Evolutionary conservation across 306 rosid species (phyloP).

Genomic region (Betula pendula): DNA sequence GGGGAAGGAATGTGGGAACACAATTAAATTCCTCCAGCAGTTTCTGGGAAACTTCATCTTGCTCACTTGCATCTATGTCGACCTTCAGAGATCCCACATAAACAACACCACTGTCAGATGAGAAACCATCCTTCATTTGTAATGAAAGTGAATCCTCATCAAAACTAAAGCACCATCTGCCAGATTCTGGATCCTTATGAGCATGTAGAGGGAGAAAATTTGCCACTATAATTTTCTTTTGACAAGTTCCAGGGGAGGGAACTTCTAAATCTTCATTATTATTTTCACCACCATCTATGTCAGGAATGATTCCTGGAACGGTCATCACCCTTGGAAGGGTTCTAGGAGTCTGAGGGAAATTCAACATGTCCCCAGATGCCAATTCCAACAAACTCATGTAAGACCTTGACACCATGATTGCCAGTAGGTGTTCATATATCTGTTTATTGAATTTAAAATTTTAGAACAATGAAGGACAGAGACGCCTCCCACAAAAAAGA

Average conservation of each 20-base stretch:
- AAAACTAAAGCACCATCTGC: constrained; percentile 65
- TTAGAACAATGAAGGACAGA: constrained; percentile 15
- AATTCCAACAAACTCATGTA: constrained; percentile 58
- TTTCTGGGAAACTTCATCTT: constrained; percentile 63
- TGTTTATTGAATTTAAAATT: constrained; percentile 10
- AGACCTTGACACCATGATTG: constrained; percentile 62
- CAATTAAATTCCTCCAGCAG: constrained; percentile 79
- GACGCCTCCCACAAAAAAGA: constrained; percentile 1
- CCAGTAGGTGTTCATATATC: constrained; percentile 4
- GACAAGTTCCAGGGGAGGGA: constrained; percentile 33
- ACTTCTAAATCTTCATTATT: constrained; percentile 32
- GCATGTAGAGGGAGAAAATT: constrained; percentile 73
- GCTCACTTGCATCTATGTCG: constrained; percentile 59
- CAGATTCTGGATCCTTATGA: constrained; percentile 52
- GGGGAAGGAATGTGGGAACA: constrained; percentile 73
- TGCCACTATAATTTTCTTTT: constrained; percentile 63
- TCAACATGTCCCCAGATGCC: constrained; percentile 57
- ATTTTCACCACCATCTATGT: constrained; percentile 35
- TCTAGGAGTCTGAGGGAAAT: constrained; percentile 59
- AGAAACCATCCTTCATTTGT: constrained; percentile 66
- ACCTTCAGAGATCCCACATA: constrained; percentile 71
- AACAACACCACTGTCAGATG: constrained; percentile 53
- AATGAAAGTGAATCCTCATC: constrained; percentile 68
- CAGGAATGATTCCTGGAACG: constrained; percentile 50
- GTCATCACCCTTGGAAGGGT: constrained; percentile 56